These are phyloP conservation scores for Pythium brassicae DNA, from an alignment of 352 stramenopile genomes.

Conservation along the genomic window DNA sequence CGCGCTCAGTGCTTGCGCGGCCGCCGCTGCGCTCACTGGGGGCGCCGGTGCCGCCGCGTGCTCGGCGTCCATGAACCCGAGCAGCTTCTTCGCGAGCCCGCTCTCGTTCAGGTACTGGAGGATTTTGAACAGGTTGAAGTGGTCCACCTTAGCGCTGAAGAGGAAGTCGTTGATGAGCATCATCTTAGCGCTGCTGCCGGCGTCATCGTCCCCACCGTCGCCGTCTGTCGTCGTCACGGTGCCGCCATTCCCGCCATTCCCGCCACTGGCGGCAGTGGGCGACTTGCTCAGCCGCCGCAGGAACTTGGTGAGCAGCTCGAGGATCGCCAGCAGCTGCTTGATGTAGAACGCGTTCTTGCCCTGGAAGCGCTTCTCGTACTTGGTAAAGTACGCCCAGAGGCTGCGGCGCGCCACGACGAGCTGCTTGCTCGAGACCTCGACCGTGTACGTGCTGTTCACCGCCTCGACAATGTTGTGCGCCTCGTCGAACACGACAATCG, in stretches of 20 bases:
- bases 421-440: constrained; percentile 71
- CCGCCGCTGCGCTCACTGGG: too few relatives aligned
- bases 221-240: not conserved
- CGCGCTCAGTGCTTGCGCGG: not conserved
- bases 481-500: constrained; percentile 98
- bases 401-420: constrained; percentile 63
- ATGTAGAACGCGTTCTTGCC: constrained; percentile 88
- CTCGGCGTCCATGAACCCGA: constrained; percentile 69
- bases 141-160: constrained; percentile 70
- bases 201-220: constrained; percentile 20
- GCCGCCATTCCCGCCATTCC: too few relatives aligned
- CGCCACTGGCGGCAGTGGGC: constrained; percentile 1
- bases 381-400: constrained; percentile 85
- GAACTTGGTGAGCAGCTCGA: constrained; percentile 78
- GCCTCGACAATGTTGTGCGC: constrained; percentile 98
- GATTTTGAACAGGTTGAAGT: constrained; percentile 91
- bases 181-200: constrained; percentile 39
- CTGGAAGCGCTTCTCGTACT: constrained; percentile 86
- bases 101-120: constrained; percentile 77
- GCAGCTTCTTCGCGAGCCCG: constrained; percentile 77
- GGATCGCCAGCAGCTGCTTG: constrained; percentile 79
- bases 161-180: constrained; percentile 85
- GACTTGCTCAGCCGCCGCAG: constrained; percentile 49
- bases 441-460: constrained; percentile 90
- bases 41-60: not conserved